Base-by-base conservation (phyloP, 2,329 filamentous ascomycete genomes). In the Thermoascus crustaceus region DNA sequence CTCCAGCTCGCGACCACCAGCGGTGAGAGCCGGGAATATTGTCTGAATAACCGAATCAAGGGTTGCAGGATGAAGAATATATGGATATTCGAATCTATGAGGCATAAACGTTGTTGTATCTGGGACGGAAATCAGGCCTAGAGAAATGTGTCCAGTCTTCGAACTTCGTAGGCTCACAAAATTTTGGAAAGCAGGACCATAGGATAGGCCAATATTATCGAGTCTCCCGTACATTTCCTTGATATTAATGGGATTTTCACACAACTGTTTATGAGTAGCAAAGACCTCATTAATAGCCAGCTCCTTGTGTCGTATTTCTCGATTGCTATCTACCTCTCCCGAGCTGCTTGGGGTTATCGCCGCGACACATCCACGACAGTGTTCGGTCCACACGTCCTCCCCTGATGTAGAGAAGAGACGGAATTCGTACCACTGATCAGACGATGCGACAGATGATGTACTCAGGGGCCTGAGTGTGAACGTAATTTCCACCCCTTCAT, bases 11-110 rank as follows among this genome's bases (percentile, higher is more conserved):
- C 32, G n/a, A n/a, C 7, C 22, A 17, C 11, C 32, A 18, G 23
- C 9, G 22, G 9, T 24, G 9, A 24, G 7, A 10, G 44, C 43
- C 1, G 44, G 37, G 17, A 57, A 54, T 0, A 52, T 31, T 0
- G 50, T 35, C 17, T 60, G 58, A 18, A 61, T 54, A 6, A 58
- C 38, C 25, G 40, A 49, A 35, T 61, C 58, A 5, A 62, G 33
- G 0, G 45, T 51, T 16, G 49, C 49, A 2, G 57, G 58, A 34
- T 61, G 57, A 7, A 61, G 41, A 5, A 58, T 9, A 29, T 39
- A 39, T 2, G 46, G 39, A 26, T 47, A 40, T 33, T 58, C 41
- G 31, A 50, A 54, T 5, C 46, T 40, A 32, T 41, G 37, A 7
- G 56, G 55, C 52, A 59, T 57, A 6, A 36, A 27, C 4, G 45